Evolutionary conservation across 768 basidiomycete genomes (phyloP).

Genomic region (Tulasnella sp.): DNA sequence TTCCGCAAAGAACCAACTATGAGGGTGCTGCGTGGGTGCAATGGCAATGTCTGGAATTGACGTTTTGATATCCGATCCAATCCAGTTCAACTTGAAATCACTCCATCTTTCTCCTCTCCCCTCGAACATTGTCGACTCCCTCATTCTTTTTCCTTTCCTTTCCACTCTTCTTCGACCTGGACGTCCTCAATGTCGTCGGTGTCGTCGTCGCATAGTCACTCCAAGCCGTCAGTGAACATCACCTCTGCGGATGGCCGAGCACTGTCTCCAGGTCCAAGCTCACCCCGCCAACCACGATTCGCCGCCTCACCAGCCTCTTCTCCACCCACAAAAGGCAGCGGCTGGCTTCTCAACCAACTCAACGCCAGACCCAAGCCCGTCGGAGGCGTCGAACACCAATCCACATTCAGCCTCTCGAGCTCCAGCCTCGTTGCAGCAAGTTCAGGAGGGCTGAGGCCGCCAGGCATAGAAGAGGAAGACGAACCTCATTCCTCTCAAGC

Average conservation of each 20-base stretch:
- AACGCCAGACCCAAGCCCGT: conserved; percentile 2
- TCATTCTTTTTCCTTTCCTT: too few species aligned
- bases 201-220: not conserved
- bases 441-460: not conserved
- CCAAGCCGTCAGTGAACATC: not conserved
- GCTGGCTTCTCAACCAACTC: conserved; percentile 9
- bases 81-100: too few species aligned
- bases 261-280: not conserved
- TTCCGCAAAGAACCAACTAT: too few species aligned
- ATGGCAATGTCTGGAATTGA: too few species aligned
- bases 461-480: conserved; percentile 7
- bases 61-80: too few species aligned
- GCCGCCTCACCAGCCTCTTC: not conserved
- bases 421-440: too few species aligned
- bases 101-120: too few species aligned
- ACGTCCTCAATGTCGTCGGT: not conserved
- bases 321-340: conserved; percentile 2
- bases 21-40: too few species aligned
- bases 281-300: not conserved
- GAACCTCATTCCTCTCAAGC: not conserved
- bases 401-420: not conserved
- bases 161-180: too few species aligned
- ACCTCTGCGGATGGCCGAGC: conserved; percentile 3
- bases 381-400: not conserved
- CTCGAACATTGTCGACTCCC: too few species aligned